Evolutionary conservation across 129 eudicot species (phyloP).

Genomic region (Oenanthe sinensis): DNA sequence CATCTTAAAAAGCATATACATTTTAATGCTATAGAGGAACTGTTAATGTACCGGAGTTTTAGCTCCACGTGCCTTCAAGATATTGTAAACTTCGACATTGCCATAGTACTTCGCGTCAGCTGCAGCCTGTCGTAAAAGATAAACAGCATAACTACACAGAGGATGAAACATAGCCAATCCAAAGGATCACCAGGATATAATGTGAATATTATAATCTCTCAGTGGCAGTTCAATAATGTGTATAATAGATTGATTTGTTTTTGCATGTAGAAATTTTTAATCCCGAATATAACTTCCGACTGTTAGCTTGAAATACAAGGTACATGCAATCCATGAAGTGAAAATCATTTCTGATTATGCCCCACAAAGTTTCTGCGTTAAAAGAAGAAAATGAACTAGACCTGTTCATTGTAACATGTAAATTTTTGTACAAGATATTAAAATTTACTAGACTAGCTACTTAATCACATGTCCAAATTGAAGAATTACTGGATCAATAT

Average conservation of each 20-base stretch:
- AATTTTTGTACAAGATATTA: no score
- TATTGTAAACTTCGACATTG: conserved; percentile 59
- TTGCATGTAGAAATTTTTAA: neutral
- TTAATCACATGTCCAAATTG: neutral
- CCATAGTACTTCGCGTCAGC: conserved; percentile 99
- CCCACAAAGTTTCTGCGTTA: neutral
- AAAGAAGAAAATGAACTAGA: no score
- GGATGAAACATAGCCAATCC: neutral
- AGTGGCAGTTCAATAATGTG: neutral
- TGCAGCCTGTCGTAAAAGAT: conserved; percentile 55
- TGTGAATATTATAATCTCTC: neutral
- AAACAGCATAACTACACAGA: neutral
- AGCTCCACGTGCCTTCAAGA: conserved; percentile 93
- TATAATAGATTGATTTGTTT: neutral
- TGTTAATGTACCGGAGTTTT: conserved; percentile 59
- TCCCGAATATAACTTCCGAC: neutral
- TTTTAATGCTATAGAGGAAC: neutral
- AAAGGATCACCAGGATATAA: neutral
- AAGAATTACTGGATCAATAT: no score
- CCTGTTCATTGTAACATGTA: no score
- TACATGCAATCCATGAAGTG: neutral
- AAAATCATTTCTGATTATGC: neutral
- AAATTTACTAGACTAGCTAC: no score
- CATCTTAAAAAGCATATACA: conserved; percentile 5
- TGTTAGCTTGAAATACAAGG: neutral